Conservation (phyloP, 2,329 filamentous ascomycete species). For the Pyrenochaeta sp. region DNA sequence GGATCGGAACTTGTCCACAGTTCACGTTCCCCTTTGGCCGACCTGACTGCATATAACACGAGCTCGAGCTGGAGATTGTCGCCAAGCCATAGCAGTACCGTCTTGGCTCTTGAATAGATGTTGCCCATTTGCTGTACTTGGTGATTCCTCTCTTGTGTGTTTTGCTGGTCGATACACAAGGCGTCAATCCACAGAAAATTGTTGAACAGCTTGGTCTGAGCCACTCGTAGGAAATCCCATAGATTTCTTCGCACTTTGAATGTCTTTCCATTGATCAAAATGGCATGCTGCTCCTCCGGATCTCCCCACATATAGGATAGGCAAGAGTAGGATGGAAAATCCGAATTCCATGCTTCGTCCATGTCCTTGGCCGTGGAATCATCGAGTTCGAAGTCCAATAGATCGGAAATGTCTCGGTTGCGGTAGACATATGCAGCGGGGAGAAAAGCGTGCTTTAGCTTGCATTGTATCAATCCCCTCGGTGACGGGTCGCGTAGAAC, state of each 20-base stretch:
- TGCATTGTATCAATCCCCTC: neutral
- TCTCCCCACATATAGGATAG: conserved; percentile 7
- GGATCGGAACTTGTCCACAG: neutral
- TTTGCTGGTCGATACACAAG: conserved; percentile 32
- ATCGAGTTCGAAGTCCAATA: neutral
- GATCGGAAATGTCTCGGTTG: no score
- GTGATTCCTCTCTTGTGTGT: conserved; percentile 23
- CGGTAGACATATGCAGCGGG: neutral
- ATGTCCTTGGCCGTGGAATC: neutral
- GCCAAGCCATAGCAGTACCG: conserved; percentile 3
- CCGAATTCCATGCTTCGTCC: neutral
- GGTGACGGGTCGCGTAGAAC: neutral
- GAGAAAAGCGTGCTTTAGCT: neutral
- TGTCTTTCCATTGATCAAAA: neutral
- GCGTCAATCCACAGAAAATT: conserved; percentile 33
- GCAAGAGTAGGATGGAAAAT: neutral
- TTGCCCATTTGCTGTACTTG: conserved; percentile 31
- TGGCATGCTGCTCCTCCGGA: neutral
- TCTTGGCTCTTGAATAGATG: conserved; percentile 16
- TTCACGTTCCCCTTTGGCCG: neutral
- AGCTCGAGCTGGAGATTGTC: neutral
- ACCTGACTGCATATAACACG: neutral
- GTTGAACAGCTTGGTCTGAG: neutral
- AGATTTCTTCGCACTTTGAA: conserved; percentile 3
- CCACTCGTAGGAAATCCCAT: neutral